A percentile compares a stretch with the other conserved stretches of the same genome.
Conservation (phyloP, 2,329 filamentous ascomycete genomes). For the Sarocladium strictum region DNA sequence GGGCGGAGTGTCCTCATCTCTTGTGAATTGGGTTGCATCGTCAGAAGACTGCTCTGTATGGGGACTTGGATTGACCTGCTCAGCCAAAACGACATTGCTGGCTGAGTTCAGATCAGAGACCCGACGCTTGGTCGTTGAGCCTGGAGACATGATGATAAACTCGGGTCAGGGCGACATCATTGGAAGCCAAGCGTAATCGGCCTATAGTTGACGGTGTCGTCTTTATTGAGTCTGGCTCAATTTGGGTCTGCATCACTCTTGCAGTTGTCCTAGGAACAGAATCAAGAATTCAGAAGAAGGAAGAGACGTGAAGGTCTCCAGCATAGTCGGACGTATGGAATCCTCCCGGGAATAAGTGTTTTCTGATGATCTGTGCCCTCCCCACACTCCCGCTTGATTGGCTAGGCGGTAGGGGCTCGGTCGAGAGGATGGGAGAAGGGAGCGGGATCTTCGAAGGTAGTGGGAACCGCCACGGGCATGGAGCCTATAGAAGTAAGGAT, state of each 20-base stretch:
- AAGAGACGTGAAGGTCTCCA: background rate
- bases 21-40: background rate
- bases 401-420: background rate
- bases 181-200: no score
- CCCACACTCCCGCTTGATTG: no score
- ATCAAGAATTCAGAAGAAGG: background rate
- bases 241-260: no score
- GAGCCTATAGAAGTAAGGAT: no score
- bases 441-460: no score
- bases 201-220: background rate
- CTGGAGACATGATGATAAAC: background rate
- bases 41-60: background rate
- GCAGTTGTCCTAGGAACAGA: background rate
- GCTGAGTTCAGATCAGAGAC: background rate
- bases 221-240: no score
- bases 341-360: background rate
- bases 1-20: background rate
- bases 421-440: background rate
- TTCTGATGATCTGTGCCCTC: background rate
- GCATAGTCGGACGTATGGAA: background rate
- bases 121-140: background rate
- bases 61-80: background rate
- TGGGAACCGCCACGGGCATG: no score
- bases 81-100: background rate
- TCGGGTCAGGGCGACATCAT: no score